Conservation (phyloP, 73 alveolate genomes). For the Blepharisma stoltei region DNA sequence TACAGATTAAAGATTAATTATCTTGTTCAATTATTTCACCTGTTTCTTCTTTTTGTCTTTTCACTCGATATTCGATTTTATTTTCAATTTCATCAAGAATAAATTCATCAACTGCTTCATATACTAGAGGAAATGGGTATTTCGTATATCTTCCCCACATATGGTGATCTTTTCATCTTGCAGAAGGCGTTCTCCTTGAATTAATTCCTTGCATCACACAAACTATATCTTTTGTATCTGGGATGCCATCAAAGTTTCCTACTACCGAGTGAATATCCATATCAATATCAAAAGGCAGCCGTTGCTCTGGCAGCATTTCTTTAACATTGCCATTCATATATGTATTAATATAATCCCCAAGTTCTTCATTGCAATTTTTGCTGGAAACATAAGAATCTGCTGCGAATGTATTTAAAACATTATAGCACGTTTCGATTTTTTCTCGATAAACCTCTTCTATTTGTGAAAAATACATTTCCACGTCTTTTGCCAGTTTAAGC, state of each 20-base stretch:
- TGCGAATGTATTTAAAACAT: not conserved
- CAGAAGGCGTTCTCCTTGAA: slow-evolving; percentile 7
- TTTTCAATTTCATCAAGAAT: not conserved
- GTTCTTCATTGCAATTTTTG: not conserved
- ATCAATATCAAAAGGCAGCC: not conserved
- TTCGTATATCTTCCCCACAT: slow-evolving; percentile 16
- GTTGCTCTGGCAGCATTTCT: not conserved
- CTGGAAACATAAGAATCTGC: not conserved
- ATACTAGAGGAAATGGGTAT: not conserved
- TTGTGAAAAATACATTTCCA: not conserved
- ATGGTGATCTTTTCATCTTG: not conserved
- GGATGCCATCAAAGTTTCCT: slow-evolving; percentile 4
- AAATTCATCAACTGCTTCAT: not conserved
- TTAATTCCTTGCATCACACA: slow-evolving; percentile 24
- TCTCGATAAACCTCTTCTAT: slow-evolving; percentile 2
- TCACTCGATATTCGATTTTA: not conserved
- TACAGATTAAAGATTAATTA: too few species aligned
- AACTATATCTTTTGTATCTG: slow-evolving; percentile 12
- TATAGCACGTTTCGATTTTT: slow-evolving; percentile 22
- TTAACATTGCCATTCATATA: not conserved
- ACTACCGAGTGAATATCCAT: not conserved
- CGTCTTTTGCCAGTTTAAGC: not conserved
- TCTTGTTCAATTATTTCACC: too few species aligned
- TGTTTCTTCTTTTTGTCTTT: too few species aligned
- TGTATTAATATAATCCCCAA: not conserved